phyloP scores from a whole-genome alignment of 2,329 filamentous ascomycete genomes.

The Grosmannia clavigera region DNA sequence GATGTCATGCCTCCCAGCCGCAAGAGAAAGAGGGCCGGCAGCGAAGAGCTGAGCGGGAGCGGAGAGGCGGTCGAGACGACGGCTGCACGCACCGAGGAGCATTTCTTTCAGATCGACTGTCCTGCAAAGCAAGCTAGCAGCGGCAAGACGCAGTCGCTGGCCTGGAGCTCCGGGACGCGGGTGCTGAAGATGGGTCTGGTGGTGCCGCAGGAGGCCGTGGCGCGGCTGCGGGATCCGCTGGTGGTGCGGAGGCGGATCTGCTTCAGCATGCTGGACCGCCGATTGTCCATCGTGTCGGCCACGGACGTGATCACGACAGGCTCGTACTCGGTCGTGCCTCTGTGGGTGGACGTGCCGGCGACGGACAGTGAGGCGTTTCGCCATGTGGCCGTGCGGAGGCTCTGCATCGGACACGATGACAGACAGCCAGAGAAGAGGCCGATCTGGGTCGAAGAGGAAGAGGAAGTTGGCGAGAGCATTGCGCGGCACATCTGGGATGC shows the following conservation, averaged over 20 bases:
- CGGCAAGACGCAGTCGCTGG: constrained; percentile 1
- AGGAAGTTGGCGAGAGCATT: constrained; percentile 48
- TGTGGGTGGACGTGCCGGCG: constrained; percentile 23
- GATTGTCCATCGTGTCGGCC: constrained; percentile 12
- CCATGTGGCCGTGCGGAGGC: constrained; percentile 19
- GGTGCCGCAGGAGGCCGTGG: constrained; percentile 10
- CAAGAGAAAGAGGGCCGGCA: background rate
- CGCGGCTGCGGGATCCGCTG: background rate
- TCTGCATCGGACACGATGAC: constrained; percentile 15
- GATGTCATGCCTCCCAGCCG: background rate
- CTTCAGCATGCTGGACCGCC: constrained; percentile 2
- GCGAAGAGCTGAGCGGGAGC: background rate
- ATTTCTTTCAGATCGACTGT: background rate
- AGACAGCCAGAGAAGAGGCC: background rate
- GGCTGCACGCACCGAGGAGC: background rate
- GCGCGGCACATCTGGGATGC: constrained; percentile 48
- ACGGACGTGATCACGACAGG: constrained; percentile 12
- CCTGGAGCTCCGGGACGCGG: constrained; percentile 22
- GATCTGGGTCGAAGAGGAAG: constrained; percentile 31
- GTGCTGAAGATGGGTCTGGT: constrained; percentile 23
- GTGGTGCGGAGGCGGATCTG: background rate
- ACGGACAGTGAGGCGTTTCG: constrained; percentile 1
- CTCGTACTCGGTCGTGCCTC: constrained; percentile 29
- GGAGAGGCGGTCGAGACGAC: background rate
- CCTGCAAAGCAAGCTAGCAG: background rate